Conservation (phyloP, 305 asterid species). For the Rubia tinctorum region DNA sequence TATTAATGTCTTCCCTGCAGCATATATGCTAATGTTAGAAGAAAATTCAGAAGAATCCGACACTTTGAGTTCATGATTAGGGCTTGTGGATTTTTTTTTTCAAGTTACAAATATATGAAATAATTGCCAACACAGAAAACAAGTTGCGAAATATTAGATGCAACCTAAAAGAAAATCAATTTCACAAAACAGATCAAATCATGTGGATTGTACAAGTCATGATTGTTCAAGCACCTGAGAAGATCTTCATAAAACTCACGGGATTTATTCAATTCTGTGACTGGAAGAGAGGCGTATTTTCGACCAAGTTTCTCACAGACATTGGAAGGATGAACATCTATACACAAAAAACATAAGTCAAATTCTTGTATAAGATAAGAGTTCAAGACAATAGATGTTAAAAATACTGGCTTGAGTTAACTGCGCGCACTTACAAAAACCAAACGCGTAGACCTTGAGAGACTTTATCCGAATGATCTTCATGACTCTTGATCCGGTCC, state of each 20-base stretch:
- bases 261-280: conserved; percentile 59
- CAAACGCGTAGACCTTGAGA: conserved; percentile 89
- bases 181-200: background rate
- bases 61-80: background rate
- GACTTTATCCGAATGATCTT: conserved; percentile 81
- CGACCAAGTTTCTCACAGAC: conserved; percentile 87
- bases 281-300: conserved; percentile 74
- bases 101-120: background rate
- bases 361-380: background rate
- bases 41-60: background rate
- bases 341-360: conserved; percentile 23
- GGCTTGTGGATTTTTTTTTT: background rate
- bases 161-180: background rate
- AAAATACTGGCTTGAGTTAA: conserved; percentile 13
- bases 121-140: no score
- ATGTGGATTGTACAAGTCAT: background rate
- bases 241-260: conserved; percentile 80
- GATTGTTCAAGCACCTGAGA: conserved; percentile 57
- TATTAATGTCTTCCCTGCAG: conserved; percentile 92
- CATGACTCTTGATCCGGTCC: conserved; percentile 93
- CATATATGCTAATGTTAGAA: conserved; percentile 25
- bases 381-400: conserved; percentile 14
- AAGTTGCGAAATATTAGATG: no score
- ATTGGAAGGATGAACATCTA: conserved; percentile 94
- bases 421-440: conserved; percentile 72